Evolutionary conservation across 345 rosid genomes (phyloP).

Genomic region (Firmiana major): DNA sequence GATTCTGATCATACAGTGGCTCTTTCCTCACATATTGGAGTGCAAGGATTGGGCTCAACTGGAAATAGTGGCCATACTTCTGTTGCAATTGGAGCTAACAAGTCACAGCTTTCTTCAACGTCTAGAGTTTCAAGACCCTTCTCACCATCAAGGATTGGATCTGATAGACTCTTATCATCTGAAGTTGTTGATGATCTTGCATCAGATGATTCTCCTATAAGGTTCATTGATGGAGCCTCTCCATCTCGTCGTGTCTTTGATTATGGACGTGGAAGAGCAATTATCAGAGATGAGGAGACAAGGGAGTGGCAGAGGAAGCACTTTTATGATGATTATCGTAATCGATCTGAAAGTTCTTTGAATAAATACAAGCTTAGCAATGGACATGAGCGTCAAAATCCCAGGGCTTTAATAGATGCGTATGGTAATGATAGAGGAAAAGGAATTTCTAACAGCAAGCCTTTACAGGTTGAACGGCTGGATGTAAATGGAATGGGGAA

Average conservation of each 20-base stretch:
- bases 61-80: constrained; percentile 44
- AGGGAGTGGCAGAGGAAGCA: constrained; percentile 59
- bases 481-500: constrained; percentile 52
- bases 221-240: constrained; percentile 53
- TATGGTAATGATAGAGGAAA: constrained; percentile 85
- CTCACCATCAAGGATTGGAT: constrained; percentile 38
- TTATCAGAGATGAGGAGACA: constrained; percentile 48
- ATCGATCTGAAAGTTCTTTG: constrained; percentile 35
- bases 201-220: constrained; percentile 54
- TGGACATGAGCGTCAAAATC: constrained; percentile 62
- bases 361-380: constrained; percentile 34
- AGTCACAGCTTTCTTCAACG: constrained; percentile 36
- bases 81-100: constrained; percentile 46
- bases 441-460: constrained; percentile 39
- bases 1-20: constrained; percentile 51
- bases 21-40: constrained; percentile 45
- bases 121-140: constrained; percentile 38
- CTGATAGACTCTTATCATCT: constrained; percentile 38
- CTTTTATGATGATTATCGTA: constrained; percentile 39
- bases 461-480: constrained; percentile 37
- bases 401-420: constrained; percentile 92
- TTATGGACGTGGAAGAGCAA: constrained; percentile 47
- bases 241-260: constrained; percentile 56
- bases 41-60: constrained; percentile 43
- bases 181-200: constrained; percentile 35